Evolutionary conservation across 2,329 filamentous ascomycete species (phyloP), one percentile per base, ranked within the genome.

Genomic region (Ophiocordyceps camponoti-saundersi): DNA sequence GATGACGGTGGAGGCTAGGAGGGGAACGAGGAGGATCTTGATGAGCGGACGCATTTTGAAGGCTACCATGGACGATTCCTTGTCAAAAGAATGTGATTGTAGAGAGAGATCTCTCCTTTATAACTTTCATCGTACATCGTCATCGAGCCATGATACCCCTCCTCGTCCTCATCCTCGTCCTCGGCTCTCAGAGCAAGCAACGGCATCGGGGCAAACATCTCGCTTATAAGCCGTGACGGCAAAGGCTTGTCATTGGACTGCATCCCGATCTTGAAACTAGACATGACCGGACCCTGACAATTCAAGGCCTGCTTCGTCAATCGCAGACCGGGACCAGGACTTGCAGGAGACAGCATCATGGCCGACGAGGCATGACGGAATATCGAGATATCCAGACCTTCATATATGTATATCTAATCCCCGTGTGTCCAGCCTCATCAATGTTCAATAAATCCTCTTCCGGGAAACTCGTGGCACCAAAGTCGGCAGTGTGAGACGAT

Each of bases 131-230:
- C 32, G 5, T 5, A 36, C 4, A 15, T 36, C 32, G 16, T n/a
- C 34, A 16, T n/a, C 34, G 18, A 10, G 4, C 36, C 36, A n/a
- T 18, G 7, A 32, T 13, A 32, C 29, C 29, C 29, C 6, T 39
- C 20, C 40, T 22, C 42, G 11, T 30, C 36, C 11, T 3, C 16
- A 32, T n/a, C n/a, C 16, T 18, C 32, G 32, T 20, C 26, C 11
- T 23, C 13, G 23, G 20, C 42, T 29, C 23, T 11, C 22, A 4
- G 12, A n/a, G 13, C 12, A 43, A 36, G 15, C 32, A n/a, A 36
- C 32, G n/a, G 32, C 21, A 29, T n/a, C 23, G 23, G n/a, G 20
- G 45, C 45, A 46, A 46, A 46, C 45, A 42, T 43, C 45, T 46
- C 45, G 45, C 44, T 47, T 50, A 6, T n/a, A n/a, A 40, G 16